Conservation (phyloP, 2,329 filamentous ascomycete species). For the Aureobasidium lini region DNA sequence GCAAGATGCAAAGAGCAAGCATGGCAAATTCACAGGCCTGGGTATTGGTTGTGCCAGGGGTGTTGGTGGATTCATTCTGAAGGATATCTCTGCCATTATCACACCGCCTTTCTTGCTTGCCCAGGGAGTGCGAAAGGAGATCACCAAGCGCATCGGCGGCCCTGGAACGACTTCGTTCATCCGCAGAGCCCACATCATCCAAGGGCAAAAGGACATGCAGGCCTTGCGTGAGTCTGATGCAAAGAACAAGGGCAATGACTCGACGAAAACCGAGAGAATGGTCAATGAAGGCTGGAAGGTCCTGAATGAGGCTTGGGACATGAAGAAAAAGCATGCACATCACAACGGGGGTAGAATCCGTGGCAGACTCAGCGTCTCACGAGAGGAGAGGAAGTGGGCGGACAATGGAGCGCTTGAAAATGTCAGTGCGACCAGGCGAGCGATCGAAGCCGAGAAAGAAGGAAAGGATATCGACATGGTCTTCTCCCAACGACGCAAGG, state of each 20-base stretch:
- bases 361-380: conserved; percentile 19
- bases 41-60: conserved; percentile 66
- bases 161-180: conserved; percentile 24
- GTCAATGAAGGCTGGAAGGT: conserved; percentile 26
- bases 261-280: conserved; percentile 17
- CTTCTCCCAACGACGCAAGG: conserved; percentile 22
- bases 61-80: conserved; percentile 71
- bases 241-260: conserved; percentile 15
- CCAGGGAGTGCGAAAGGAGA: conserved; percentile 72
- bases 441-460: conserved; percentile 21
- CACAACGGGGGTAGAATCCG: conserved; percentile 19
- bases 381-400: conserved; percentile 24
- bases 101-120: conserved; percentile 72
- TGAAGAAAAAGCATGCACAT: conserved; percentile 19
- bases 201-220: conserved; percentile 25
- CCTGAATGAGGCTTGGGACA: conserved; percentile 28
- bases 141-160: conserved; percentile 47
- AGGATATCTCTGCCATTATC: conserved; percentile 61
- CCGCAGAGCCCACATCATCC: conserved; percentile 25
- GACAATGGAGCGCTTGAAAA: conserved; percentile 28
- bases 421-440: conserved; percentile 23
- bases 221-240: conserved; percentile 17
- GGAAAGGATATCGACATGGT: conserved; percentile 24
- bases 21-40: conserved; percentile 25
- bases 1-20: conserved; percentile 39